Evolutionary conservation across 345 rosid species (phyloP), one percentile per base, ranked within the genome.

Genomic region (Linum tenue): DNA sequence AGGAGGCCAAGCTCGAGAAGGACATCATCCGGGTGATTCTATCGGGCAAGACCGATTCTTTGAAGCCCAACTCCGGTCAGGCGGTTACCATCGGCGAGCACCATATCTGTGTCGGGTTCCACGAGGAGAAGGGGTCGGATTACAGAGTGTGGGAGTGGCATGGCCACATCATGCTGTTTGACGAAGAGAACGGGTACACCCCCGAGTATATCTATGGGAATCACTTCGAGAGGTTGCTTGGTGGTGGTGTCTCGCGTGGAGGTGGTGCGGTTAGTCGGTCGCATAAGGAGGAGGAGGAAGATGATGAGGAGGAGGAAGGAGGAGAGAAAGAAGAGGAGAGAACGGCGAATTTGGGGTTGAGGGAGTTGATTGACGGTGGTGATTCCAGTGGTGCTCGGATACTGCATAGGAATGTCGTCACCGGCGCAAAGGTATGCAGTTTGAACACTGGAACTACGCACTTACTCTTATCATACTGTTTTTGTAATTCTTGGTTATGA

Each of bases 81-180:
- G 97, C 99, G 0, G 92, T 88, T 41, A 79, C 91, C 2, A 75
- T 94, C 66, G 86, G 89, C 55, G 99, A 94, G 39, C 99, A 90
- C 75, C 88, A 90, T 65, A 83, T 94, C 59, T 94, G 99, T 69
- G 83, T 94, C 51, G 96, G 90, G 73, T 94, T 69, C 68, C 95
- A 85, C 37, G 84, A 94, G 71, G 99, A 94, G 41, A 75, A 76
- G 36, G 96, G 79, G 3, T 86, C 95, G 42, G 96, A 86, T 73
- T 90, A 88, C 78, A 85, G 99, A 68, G 95, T 90, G 4, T 94
- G 99, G 99, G 99, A 94, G 81, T 94, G 99, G 99, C 99, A 94
- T 42, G 99, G 99, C 0, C 99, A 94, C 70, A 88, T 94, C 39
- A 83, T 94, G 97, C 62, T 90, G 70, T 90, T 88, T 60, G 97